These are phyloP conservation scores for Trichoderma koningii DNA, from an alignment of 2,329 filamentous ascomycete genomes.

Conservation along the genomic window DNA sequence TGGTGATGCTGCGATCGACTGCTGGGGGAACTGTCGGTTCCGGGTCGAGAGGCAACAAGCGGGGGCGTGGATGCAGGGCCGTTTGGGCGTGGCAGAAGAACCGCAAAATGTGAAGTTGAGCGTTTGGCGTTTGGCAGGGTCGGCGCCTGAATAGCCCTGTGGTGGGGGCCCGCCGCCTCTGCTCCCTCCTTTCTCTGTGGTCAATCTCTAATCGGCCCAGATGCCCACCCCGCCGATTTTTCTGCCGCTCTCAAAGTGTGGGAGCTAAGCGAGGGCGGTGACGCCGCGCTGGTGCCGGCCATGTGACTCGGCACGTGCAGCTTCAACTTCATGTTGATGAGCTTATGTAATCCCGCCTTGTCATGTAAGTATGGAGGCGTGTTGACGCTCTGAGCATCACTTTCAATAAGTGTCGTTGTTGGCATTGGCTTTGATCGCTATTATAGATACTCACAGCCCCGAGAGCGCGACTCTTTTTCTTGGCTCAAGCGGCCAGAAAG, in stretches of 20 bases:
- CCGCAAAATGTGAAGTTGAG: constrained; percentile 36
- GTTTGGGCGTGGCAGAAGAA: constrained; percentile 33
- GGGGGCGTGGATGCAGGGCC: constrained; percentile 26
- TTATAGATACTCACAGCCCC: constrained; percentile 10
- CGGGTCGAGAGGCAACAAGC: constrained; percentile 28
- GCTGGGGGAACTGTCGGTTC: constrained; percentile 31
- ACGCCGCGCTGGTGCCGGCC: constrained; percentile 28
- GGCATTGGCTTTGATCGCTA: constrained; percentile 10
- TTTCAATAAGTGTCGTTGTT: neutral
- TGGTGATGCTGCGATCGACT: constrained; percentile 25
- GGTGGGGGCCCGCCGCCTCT: constrained; percentile 38
- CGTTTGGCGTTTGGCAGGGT: constrained; percentile 34
- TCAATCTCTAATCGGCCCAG: constrained; percentile 23
- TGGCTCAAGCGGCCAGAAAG: constrained; percentile 5
- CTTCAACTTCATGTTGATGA: neutral
- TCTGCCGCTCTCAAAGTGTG: constrained; percentile 44
- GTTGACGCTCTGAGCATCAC: neutral
- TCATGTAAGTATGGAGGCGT: too few species aligned
- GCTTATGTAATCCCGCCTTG: neutral
- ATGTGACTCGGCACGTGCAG: constrained; percentile 35
- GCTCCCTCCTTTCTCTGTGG: constrained; percentile 22
- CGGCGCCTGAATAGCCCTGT: constrained; percentile 44
- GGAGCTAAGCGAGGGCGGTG: constrained; percentile 48
- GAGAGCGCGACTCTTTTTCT: constrained; percentile 5
- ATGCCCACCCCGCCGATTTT: constrained; percentile 44